Percentiles rank a stretch among this genome's conserved stretches.
These are phyloP conservation scores for Diaporthe velutina DNA, from an alignment of 2,329 filamentous ascomycete species.

Conservation along the genomic window DNA sequence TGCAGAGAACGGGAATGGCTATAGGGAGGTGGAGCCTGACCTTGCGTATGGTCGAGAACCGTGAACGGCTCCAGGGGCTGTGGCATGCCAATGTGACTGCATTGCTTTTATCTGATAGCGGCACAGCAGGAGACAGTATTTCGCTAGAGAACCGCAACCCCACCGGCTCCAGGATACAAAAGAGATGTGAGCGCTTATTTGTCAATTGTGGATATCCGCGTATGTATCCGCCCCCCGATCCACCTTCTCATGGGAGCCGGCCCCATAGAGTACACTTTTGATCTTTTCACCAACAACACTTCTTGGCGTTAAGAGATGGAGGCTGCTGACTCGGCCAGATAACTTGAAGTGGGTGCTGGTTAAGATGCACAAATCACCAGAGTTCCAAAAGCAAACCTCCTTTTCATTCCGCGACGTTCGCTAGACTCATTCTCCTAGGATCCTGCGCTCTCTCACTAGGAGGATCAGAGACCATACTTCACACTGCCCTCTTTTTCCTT, in stretches of 20 bases:
- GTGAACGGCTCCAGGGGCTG: too few relatives aligned
- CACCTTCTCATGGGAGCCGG: background rate
- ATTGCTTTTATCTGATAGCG: too few relatives aligned
- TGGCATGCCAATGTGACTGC: too few relatives aligned
- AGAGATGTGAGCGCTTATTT: background rate
- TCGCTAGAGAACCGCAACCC: background rate
- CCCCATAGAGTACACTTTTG: background rate
- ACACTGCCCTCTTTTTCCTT: background rate
- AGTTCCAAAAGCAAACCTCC: background rate
- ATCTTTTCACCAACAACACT: background rate
- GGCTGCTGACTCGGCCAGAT: background rate
- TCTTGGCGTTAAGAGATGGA: background rate
- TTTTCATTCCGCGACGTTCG: background rate
- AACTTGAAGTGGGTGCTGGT: background rate
- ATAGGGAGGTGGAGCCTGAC: too few relatives aligned
- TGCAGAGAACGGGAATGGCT: too few relatives aligned
- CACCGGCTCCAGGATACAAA: background rate
- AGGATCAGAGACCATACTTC: background rate
- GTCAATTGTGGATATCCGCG: background rate
- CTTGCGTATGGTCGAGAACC: too few relatives aligned
- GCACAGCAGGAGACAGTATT: background rate
- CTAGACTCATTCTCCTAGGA: background rate
- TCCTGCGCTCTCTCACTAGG: background rate
- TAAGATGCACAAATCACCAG: background rate
- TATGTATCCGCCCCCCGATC: background rate